Conservation (phyloP, 441 rosid species). For the Gossypium schwendimanii region DNA sequence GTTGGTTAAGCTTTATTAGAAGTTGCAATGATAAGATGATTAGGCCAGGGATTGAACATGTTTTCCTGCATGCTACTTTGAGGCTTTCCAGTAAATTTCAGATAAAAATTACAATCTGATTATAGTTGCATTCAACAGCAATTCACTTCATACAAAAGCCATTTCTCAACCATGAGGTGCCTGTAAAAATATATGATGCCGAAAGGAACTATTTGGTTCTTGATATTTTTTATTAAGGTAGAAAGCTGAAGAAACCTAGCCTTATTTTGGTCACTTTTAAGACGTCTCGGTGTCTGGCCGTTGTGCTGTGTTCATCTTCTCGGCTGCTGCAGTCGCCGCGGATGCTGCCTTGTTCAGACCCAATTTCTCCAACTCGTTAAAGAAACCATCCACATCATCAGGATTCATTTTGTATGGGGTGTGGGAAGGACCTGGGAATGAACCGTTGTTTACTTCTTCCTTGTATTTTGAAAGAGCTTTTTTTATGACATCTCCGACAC, state of each 20-base stretch:
- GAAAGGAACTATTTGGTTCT: neutral
- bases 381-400: conserved; percentile 48
- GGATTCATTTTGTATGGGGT: conserved; percentile 64
- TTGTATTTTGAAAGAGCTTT: conserved; percentile 60
- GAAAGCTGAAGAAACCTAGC: neutral
- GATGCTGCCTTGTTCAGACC: conserved; percentile 69
- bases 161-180: neutral
- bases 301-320: conserved; percentile 27
- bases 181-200: neutral
- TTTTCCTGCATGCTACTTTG: neutral
- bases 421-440: conserved; percentile 68
- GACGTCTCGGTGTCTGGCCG: neutral
- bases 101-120: neutral
- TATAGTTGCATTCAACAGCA: neutral
- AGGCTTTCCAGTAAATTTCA: neutral
- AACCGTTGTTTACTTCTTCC: conserved; percentile 64
- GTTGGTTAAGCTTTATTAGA: neutral
- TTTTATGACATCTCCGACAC: conserved; percentile 65
- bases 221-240: neutral
- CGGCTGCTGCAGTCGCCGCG: conserved; percentile 54
- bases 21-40: neutral
- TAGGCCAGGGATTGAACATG: neutral
- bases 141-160: neutral
- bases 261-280: neutral
- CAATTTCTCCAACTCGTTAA: conserved; percentile 53